phyloP scores from a whole-genome alignment of 1,139 yeast genomes.

The Kodamaea derodonti region DNA sequence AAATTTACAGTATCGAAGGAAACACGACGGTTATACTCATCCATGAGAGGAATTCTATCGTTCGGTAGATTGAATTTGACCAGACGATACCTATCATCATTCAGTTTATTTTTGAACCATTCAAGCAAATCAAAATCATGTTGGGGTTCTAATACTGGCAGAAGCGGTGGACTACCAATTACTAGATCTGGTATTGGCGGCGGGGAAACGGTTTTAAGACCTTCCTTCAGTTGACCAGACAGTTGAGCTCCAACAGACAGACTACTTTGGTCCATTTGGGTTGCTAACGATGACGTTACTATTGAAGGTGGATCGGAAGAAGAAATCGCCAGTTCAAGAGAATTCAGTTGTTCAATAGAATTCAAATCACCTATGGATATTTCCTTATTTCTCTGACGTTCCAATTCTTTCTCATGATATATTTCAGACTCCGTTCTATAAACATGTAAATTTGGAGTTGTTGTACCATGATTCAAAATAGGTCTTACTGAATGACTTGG shows the following conservation, averaged over 20 bases:
- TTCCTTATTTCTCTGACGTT: neutral
- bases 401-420: neutral
- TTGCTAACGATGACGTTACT: neutral
- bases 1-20: conserved; percentile 46
- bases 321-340: neutral
- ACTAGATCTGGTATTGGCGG: neutral
- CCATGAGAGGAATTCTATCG: conserved; percentile 6
- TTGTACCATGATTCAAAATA: neutral
- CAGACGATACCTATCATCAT: conserved; percentile 20
- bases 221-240: neutral
- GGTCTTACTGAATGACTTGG: neutral
- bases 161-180: neutral
- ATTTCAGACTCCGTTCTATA: neutral
- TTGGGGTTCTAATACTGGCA: neutral
- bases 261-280: too few relatives aligned
- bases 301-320: neutral
- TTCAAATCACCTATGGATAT: neutral
- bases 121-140: conserved; percentile 25
- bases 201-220: too few relatives aligned
- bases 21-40: conserved; percentile 20
- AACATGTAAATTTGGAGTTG: conserved; percentile 1
- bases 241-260: neutral
- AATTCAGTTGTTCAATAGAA: neutral
- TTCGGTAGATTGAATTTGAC: conserved; percentile 17
- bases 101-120: conserved; percentile 15